Evolutionary conservation across 805 yeast genomes (phyloP), one percentile per base, ranked within the genome.

Genomic region (Candida piceae): DNA sequence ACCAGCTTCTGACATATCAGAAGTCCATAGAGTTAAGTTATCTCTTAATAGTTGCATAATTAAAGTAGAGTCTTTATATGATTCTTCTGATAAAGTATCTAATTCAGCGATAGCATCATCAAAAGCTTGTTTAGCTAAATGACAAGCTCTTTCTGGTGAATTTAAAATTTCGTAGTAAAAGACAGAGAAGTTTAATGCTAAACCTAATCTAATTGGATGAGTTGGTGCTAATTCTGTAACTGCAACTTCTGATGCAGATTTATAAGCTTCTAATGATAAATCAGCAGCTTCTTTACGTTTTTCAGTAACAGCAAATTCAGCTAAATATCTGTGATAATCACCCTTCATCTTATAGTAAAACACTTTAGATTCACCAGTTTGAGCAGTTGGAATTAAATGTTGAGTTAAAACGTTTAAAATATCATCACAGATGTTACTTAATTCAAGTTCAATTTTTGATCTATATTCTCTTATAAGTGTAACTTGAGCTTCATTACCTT

Each of bases 291-390:
- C 87, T 64, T 88, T 86, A 64, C 96, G 85, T 69, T 82, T 84
- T 53, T 88, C 97, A 49, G 85, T 79, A 55, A 80, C 75, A 46
- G 97, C 90, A 61, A 90, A 93, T 73, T 90, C 98, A 46, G 97
- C 97, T 70, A 90, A 77, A 69, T 90, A 90, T 75, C 98, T 95
- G 75, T 89, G 95, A 76, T 90, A 90, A 68, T 90, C 98, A 76
- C 97, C 98, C 74, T 90, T 90, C 97, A 90, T 90, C 78, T 90
- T 90, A 74, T 86, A 88, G 77, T 90, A 90, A 69, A 90, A 90
- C 39, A 90, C 97, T 76, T 90, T 88, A 35, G 96, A 88, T 71
- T 93, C 98, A 58, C 97, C 97, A 50, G 95, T 79, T 63, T 83
- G 86, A 46, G 97, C 97, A 46, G 90, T 74, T 52, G 96, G 89